Conservation (phyloP, 1,139 yeast genomes). For the Geotrichum europaeum region DNA sequence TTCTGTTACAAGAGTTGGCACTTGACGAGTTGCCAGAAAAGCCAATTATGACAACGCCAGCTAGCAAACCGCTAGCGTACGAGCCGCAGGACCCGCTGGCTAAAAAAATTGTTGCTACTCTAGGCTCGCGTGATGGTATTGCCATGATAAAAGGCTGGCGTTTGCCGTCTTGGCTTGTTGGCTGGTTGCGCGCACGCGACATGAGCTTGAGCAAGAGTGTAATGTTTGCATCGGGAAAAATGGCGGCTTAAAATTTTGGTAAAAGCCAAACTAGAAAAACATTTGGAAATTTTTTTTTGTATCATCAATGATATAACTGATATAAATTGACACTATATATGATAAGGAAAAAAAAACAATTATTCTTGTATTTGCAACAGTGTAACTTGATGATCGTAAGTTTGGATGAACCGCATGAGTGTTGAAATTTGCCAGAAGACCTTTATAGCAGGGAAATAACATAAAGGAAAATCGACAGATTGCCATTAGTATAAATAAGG, state of each 20-base stretch:
- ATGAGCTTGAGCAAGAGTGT: slow-evolving; percentile 1
- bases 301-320: too few relatives aligned
- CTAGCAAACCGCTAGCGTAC: background rate
- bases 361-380: too few relatives aligned
- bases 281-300: too few relatives aligned
- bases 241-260: background rate
- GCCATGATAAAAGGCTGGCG: slow-evolving; percentile 6
- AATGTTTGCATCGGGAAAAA: background rate
- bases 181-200: background rate
- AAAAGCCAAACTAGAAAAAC: too few relatives aligned
- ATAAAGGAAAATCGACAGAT: too few relatives aligned
- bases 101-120: background rate
- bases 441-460: too few relatives aligned
- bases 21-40: background rate
- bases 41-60: background rate
- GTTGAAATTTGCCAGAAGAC: too few relatives aligned
- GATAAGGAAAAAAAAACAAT: too few relatives aligned
- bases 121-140: slow-evolving; percentile 11
- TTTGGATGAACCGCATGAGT: too few relatives aligned
- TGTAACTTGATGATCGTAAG: too few relatives aligned
- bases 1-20: background rate
- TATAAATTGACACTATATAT: too few relatives aligned
- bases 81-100: background rate
- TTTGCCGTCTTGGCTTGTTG: slow-evolving; percentile 1
- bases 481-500: too few relatives aligned